A percentile compares a stretch with the other conserved stretches of the same genome.
These are phyloP conservation scores for Calendula officinalis DNA, from an alignment of 129 eudicot species.

Conservation along the genomic window DNA sequence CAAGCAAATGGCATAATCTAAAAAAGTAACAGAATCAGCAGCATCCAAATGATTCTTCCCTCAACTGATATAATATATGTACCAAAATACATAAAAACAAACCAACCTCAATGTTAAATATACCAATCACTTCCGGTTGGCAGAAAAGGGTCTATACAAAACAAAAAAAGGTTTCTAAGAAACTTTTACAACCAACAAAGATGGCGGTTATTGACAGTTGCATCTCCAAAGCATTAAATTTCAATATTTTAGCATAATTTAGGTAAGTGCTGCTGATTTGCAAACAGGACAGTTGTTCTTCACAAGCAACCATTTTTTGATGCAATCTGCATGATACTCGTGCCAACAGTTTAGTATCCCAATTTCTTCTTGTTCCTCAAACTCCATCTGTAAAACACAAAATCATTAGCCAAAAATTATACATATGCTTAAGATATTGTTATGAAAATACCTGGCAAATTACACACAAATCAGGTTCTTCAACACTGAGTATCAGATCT, in stretches of 20 bases:
- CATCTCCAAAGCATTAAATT: conserved; percentile 28
- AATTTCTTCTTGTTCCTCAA: conserved; percentile 50
- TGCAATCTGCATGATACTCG: conserved; percentile 77
- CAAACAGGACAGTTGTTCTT: conserved; percentile 85
- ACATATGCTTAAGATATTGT: too few species aligned
- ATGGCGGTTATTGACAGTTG: conserved; percentile 30
- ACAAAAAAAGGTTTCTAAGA: conserved; percentile 16
- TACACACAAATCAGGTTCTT: conserved; percentile 56
- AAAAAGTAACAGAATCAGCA: conserved; percentile 31
- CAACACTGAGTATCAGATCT: conserved; percentile 39
- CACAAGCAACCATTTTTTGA: conserved; percentile 69
- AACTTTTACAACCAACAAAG: conserved; percentile 30
- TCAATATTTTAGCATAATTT: conserved; percentile 30
- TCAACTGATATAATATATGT: conserved; percentile 21
- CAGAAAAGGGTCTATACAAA: conserved; percentile 44
- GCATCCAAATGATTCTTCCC: conserved; percentile 31
- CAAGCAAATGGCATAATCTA: conserved; percentile 14
- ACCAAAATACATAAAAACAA: conserved; percentile 31
- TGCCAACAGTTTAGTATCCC: conserved; percentile 72
- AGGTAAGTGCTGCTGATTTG: conserved; percentile 61
- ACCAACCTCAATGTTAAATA: conserved; percentile 28
- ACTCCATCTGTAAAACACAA: conserved; percentile 48
- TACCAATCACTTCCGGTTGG: conserved; percentile 31
- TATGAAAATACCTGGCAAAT: conserved; percentile 62
- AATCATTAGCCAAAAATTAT: neutral